Evolutionary conservation across 1,284 basidiomycete genomes (phyloP).

Genomic region (Pseudozyma hubeiensis): DNA sequence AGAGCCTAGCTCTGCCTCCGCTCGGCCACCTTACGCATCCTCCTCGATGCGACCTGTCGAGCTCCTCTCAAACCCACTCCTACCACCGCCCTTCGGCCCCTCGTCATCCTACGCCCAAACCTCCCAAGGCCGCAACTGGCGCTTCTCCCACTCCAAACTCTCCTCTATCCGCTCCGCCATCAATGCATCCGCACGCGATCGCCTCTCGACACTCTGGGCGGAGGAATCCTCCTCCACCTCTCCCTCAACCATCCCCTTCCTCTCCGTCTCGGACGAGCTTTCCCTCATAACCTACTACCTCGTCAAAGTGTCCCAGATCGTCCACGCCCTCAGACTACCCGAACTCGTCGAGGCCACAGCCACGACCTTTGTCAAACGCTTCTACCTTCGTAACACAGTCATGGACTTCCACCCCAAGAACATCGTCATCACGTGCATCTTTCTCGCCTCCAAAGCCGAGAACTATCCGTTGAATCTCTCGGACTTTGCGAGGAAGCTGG

Average conservation of each 20-base stretch:
- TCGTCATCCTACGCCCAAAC: constrained; percentile 53
- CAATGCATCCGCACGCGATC: constrained; percentile 27
- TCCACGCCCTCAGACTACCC: constrained; percentile 84
- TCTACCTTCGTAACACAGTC: constrained; percentile 96
- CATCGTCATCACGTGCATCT: constrained; percentile 89
- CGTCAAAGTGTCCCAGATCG: constrained; percentile 85
- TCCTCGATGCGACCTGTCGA: constrained; percentile 26
- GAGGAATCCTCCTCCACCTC: constrained; percentile 23
- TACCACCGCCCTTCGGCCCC: constrained; percentile 48
- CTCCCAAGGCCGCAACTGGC: constrained; percentile 64
- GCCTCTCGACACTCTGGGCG: constrained; percentile 33
- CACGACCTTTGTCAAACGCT: constrained; percentile 90
- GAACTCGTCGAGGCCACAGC: constrained; percentile 94
- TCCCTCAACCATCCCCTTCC: constrained; percentile 73
- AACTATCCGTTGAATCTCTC: constrained; percentile 90
- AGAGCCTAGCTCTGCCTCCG: not conserved
- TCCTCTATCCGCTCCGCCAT: constrained; percentile 12
- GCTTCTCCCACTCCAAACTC: constrained; percentile 40
- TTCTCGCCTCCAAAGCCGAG: constrained; percentile 95
- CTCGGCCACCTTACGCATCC: constrained; percentile 15
- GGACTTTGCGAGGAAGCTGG: constrained; percentile 74
- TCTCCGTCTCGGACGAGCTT: constrained; percentile 84
- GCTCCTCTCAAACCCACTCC: constrained; percentile 30
- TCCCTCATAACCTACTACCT: constrained; percentile 90
- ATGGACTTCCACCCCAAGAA: constrained; percentile 99